Base-by-base conservation (phyloP, 2,329 filamentous ascomycete species). In the Penicillium sp. region DNA sequence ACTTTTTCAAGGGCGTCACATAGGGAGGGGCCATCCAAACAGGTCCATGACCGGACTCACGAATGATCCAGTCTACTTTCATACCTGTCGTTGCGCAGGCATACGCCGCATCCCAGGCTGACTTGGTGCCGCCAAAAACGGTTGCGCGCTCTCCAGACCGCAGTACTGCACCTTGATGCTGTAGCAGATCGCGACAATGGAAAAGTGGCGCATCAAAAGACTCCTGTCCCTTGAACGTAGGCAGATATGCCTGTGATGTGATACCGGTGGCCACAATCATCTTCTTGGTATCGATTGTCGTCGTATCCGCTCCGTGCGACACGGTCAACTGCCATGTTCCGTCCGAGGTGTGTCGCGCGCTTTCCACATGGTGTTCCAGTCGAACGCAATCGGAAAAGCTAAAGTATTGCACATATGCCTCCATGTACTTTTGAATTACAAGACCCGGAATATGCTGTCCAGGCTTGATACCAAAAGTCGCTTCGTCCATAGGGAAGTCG, bases 401-500 rank as follows among this genome's bases (percentile, higher is more conserved):
- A 60, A 83, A 85, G 23, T 82, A 72, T 58, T 82, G 73, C 1
- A 81, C 81, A 62, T 82, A 88, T 4, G 81, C 77, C 33, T 77
- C 76, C 8, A 89, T 71, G 68, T 89, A 89, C 2, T 73, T 66
- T 64, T 86, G 80, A 52, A 88, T 71, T 1, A 82, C 80, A 0
- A 75, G 61, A 0, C 84, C 86, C 0, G 85, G 81, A 49, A 89
- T 83, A 68, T 89, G 85, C 51, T 86, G 70, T 17, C 82, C 83
- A 7, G 71, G 65, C 50, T 79, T 67, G 23, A 80, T 72, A 0
- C 75, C 77, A 63, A 83, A 87, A 0, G 74, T 79, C 21, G 80
- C 80, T 8, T 76, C 72, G 57, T 81, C 78, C 85, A 93, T 88
- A 19, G 88, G 87, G 59, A 89, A 90, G 65, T 91, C 89, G 0